phyloP scores from a whole-genome alignment of 2,329 filamentous ascomycete genomes.

The Phialocephala sp. region DNA sequence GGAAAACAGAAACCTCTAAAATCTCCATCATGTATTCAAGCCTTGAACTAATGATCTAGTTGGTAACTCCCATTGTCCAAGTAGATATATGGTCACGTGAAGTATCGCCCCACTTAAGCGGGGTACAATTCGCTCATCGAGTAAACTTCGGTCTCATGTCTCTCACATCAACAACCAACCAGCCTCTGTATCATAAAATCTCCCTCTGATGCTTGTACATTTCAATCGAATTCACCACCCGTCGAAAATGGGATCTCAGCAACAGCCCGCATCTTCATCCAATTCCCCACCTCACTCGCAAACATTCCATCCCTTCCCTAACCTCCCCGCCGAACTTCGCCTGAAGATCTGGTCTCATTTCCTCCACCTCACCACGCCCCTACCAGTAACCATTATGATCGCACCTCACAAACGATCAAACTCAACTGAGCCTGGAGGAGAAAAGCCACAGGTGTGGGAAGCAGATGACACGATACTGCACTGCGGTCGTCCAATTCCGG shows the following conservation, averaged over 20 bases:
- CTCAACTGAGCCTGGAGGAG: not conserved
- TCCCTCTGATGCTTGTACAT: not conserved
- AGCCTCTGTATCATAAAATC: too few relatives aligned
- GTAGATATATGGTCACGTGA: too few relatives aligned
- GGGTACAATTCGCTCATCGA: too few relatives aligned
- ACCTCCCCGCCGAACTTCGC: slow-evolving; percentile 5
- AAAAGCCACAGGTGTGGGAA: slow-evolving; percentile 6
- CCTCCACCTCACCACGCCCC: not conserved
- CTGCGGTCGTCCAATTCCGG: slow-evolving; percentile 5
- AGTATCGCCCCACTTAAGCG: too few relatives aligned
- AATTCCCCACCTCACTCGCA: not conserved
- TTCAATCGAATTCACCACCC: not conserved
- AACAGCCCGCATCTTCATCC: too few relatives aligned
- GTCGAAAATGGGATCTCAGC: not conserved
- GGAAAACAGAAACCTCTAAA: too few relatives aligned
- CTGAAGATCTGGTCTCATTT: slow-evolving; percentile 10
- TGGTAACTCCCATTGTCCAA: too few relatives aligned
- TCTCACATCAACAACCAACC: too few relatives aligned
- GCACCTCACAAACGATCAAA: not conserved
- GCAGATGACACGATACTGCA: slow-evolving; percentile 10
- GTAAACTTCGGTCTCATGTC: too few relatives aligned
- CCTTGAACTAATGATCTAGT: too few relatives aligned
- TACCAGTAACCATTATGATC: slow-evolving; percentile 5
- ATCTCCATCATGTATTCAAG: too few relatives aligned
- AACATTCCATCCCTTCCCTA: not conserved